Conservation (phyloP, 2,329 filamentous ascomycete genomes). For the Cordyceps farinosa region DNA sequence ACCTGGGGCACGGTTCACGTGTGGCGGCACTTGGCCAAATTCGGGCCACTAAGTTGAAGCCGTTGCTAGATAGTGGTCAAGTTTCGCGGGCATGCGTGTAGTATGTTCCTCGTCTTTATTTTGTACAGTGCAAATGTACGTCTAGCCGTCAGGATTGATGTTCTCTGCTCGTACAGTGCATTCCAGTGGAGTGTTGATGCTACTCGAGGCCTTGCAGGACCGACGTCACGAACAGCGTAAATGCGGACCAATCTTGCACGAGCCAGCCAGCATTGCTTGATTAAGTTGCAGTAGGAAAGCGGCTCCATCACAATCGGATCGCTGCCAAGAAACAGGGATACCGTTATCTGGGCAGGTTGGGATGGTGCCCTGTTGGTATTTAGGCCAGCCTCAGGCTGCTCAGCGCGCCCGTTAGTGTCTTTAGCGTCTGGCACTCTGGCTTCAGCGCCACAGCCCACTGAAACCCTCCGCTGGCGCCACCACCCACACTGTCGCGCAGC, state of each 20-base stretch:
- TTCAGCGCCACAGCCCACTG: background rate
- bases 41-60: background rate
- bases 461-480: background rate
- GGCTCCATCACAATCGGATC: background rate
- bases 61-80: background rate
- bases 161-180: background rate
- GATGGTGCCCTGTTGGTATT: background rate
- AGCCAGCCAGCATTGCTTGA: background rate
- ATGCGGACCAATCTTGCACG: too few species aligned
- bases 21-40: background rate
- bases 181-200: background rate
- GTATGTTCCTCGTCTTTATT: too few species aligned
- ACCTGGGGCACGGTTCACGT: background rate
- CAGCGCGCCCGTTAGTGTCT: background rate
- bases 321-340: slow-evolving; percentile 3
- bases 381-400: too few species aligned
- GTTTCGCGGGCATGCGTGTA: too few species aligned
- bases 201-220: background rate
- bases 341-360: background rate
- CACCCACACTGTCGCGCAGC: background rate
- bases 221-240: background rate
- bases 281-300: background rate
- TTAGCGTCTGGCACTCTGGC: background rate
- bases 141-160: background rate
- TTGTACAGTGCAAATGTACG: too few species aligned